Conservation (phyloP, 2,329 filamentous ascomycete species). For the Hypoxylon sp. region DNA sequence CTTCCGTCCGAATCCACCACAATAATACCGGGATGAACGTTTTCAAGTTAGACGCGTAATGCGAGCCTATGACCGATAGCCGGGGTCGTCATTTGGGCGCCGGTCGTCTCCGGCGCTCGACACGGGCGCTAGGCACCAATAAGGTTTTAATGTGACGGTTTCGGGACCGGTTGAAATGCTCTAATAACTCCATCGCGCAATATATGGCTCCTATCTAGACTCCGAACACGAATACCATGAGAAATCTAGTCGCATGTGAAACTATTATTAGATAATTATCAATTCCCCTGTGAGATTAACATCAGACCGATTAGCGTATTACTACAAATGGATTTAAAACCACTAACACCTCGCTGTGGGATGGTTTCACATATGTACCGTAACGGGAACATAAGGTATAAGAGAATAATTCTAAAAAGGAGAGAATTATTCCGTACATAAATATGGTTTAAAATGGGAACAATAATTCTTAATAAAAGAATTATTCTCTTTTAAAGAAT, state of each 20-base stretch:
- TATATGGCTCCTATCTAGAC: not conserved
- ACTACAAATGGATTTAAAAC: conserved; percentile 10
- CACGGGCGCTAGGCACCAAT: not conserved
- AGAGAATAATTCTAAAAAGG: too few species aligned
- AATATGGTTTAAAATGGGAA: too few species aligned
- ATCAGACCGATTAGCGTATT: conserved; percentile 13
- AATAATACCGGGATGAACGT: not conserved
- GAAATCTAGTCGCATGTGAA: not conserved
- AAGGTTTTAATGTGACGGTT: not conserved
- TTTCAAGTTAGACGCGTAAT: not conserved
- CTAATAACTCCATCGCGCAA: not conserved
- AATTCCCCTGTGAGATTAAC: not conserved
- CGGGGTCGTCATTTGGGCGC: not conserved
- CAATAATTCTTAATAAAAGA: too few species aligned
- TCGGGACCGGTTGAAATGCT: not conserved
- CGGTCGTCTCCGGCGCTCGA: not conserved
- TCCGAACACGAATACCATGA: not conserved
- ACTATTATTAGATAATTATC: conserved; percentile 5
- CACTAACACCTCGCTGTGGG: not conserved
- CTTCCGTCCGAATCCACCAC: not conserved
- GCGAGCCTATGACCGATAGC: not conserved
- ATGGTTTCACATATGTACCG: conserved; percentile 19
- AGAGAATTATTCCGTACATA: too few species aligned
- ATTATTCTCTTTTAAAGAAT: too few species aligned
- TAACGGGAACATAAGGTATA: too few species aligned